Conservation (phyloP, 202 grass and related monocot genomes). For the Cymbopogon flexuosus region DNA sequence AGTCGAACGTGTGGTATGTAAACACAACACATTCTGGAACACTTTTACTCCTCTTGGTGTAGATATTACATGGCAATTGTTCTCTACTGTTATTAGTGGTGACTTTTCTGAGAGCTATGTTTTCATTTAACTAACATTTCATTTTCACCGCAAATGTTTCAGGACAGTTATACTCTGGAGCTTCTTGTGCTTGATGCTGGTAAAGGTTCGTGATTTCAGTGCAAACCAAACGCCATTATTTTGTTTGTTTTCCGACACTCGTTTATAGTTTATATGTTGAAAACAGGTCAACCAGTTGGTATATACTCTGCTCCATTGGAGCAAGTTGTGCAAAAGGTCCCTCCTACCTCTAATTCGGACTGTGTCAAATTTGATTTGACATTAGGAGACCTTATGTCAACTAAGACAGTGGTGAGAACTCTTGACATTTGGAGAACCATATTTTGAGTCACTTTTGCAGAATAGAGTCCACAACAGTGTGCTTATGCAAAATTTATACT, state of each 20-base stretch:
- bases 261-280: constrained; percentile 32
- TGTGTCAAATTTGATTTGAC: constrained; percentile 56
- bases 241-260: constrained; percentile 28
- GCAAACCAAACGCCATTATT: constrained; percentile 17
- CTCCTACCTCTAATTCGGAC: constrained; percentile 39
- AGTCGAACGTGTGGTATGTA: constrained; percentile 63
- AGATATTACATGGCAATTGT: constrained; percentile 24
- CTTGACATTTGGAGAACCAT: constrained; percentile 18
- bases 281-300: constrained; percentile 45
- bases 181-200: constrained; percentile 68
- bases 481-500: constrained; percentile 10
- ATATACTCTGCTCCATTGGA: constrained; percentile 64
- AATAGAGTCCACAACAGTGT: constrained; percentile 11
- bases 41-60: not conserved
- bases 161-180: constrained; percentile 82
- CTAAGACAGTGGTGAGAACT: constrained; percentile 50
- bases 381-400: constrained; percentile 64
- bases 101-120: constrained; percentile 1
- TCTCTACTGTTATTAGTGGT: constrained; percentile 20
- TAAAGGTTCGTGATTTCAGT: constrained; percentile 57
- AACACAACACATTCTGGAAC: not conserved
- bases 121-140: constrained; percentile 29
- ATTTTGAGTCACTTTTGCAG: constrained; percentile 7
- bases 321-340: constrained; percentile 57
- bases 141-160: constrained; percentile 28